phyloP scores from a whole-genome alignment of 2,329 filamentous ascomycete species.

The Davidsoniella eucalypti region DNA sequence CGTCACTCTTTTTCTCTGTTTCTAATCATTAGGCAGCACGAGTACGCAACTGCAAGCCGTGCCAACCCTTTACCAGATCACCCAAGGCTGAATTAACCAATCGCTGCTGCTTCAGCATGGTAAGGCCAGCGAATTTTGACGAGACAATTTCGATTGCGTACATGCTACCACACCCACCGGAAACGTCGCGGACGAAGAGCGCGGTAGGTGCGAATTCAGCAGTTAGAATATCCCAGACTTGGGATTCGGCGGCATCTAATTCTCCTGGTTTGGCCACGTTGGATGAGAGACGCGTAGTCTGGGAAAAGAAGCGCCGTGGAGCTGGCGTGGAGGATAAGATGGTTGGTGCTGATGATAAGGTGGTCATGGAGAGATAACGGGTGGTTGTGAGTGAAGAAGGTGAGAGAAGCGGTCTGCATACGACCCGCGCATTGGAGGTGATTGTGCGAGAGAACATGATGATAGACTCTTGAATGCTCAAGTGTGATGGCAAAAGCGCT shows the following conservation, averaged over 20 bases:
- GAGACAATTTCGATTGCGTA: conserved; percentile 68
- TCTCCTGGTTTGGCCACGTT: conserved; percentile 30
- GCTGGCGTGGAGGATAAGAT: conserved; percentile 6
- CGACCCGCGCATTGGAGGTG: background rate
- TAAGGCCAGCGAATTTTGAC: conserved; percentile 50
- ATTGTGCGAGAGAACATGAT: background rate
- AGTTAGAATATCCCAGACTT: conserved; percentile 38
- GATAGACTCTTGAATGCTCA: too few species aligned
- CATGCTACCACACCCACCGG: conserved; percentile 74
- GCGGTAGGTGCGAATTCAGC: conserved; percentile 33
- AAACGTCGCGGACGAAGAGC: conserved; percentile 59
- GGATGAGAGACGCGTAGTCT: conserved; percentile 15
- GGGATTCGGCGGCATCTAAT: conserved; percentile 38
- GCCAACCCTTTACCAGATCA: conserved; percentile 65
- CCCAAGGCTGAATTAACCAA: conserved; percentile 61
- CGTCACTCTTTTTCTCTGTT: background rate
- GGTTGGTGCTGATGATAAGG: background rate
- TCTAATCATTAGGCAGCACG: conserved; percentile 27
- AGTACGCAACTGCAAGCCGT: conserved; percentile 67
- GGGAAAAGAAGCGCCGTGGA: conserved; percentile 14
- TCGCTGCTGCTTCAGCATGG: conserved; percentile 66
- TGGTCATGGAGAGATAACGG: background rate
- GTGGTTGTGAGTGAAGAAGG: background rate
- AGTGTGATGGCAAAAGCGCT: too few species aligned
- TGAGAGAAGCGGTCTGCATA: background rate